Evolutionary conservation across 768 basidiomycete genomes (phyloP), one percentile per base, ranked within the genome.

Genomic region (Termitomyces sp.): DNA sequence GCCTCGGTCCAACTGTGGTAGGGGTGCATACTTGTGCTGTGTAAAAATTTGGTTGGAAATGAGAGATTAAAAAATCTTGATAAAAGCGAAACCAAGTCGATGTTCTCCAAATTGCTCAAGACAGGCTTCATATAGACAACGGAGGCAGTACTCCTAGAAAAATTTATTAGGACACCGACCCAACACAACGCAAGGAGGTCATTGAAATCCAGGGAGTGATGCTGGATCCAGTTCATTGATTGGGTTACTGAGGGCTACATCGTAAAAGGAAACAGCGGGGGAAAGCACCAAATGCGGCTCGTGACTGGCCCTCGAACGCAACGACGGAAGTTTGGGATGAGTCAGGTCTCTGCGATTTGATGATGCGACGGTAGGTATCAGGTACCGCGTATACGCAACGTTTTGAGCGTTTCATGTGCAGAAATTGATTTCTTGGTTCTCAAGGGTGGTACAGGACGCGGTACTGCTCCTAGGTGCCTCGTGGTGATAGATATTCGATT

Each of bases 1-100:
- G 61, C 58, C 36, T 71, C 67, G 28, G 67, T 61, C 74, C 74
- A 77, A 64, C 68, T 68, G 54, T 66, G 69, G 63, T 73, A 79
- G 5, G 78, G 78, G 59, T 79, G 65, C 65, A 67, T 30, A 11
- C n/a, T 59, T 40, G 20, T 18, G 14, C 22, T 53, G 33, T 30
- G 22, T 50, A 43, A 5, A 3, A 16, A 53, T 22, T 43, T 20
- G 40, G 16, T 9, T 40, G 22, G 16, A 44, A 44, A 41, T 38
- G 52, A 57, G 38, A 36, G 24, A n/a, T 36, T 1, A 14, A 36
- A 14, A 36, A 14, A 11, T 36, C 26, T 44, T 16, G 46, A 30
- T n/a, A 55, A 48, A 38, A n/a, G 18, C 22, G 30, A 49, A 32
- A 35, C n/a, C 22, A 20, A 26, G n/a, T 33, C 20, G 52, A 38